These are phyloP conservation scores for Botrytis cinerea DNA, from an alignment of 2,329 filamentous ascomycete species.

Conservation along the genomic window DNA sequence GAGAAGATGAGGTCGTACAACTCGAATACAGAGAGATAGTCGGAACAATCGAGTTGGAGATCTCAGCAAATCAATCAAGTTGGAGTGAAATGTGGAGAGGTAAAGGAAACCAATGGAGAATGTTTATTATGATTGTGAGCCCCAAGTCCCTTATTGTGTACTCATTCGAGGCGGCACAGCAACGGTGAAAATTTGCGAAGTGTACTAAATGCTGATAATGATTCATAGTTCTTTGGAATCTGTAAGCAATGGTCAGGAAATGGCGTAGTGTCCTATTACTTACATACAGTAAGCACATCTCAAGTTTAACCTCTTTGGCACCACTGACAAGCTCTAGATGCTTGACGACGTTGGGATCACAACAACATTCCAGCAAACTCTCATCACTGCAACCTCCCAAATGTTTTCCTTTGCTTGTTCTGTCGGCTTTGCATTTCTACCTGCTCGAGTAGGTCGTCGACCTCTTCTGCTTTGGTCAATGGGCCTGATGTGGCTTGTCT, in stretches of 20 bases:
- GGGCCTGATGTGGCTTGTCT: slow-evolving; percentile 40
- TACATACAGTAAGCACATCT: slow-evolving; percentile 43
- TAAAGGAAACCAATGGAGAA: slow-evolving; percentile 27
- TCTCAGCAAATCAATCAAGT: slow-evolving; percentile 44
- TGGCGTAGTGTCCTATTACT: slow-evolving; percentile 33
- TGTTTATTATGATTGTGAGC: slow-evolving; percentile 27
- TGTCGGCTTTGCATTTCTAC: slow-evolving; percentile 50
- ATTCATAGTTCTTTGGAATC: slow-evolving; percentile 28
- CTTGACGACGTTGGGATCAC: slow-evolving; percentile 32
- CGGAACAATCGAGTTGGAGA: slow-evolving; percentile 27
- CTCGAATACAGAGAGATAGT: slow-evolving; percentile 43
- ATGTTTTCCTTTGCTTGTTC: slow-evolving; percentile 45
- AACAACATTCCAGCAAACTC: slow-evolving; percentile 30
- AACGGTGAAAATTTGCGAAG: neutral
- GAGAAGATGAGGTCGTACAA: slow-evolving; percentile 49
- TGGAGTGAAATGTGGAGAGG: slow-evolving; percentile 27
- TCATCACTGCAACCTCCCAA: slow-evolving; percentile 38
- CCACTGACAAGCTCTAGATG: slow-evolving; percentile 24
- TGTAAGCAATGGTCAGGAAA: slow-evolving; percentile 34
- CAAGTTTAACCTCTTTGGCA: neutral
- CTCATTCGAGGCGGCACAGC: neutral
- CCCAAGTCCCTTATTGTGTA: too few relatives aligned
- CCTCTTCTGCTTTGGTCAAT: slow-evolving; percentile 30
- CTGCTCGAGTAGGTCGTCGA: slow-evolving; percentile 38
- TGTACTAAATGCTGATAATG: neutral